Conservation (phyloP, 2,329 filamentous ascomycete species). For the Epichloe scottii region DNA sequence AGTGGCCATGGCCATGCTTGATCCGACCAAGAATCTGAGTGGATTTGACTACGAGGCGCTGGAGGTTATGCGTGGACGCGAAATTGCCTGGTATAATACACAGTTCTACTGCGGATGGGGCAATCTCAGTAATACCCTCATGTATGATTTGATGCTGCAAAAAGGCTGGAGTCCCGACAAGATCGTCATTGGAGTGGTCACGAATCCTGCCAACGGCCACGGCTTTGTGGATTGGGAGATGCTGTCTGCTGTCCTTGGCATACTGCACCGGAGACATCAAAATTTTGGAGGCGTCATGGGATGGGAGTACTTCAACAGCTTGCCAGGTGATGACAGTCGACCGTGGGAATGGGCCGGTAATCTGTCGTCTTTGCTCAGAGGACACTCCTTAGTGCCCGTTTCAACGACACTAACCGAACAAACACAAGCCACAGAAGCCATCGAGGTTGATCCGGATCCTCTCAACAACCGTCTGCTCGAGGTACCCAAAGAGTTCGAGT, state of each 20-base stretch:
- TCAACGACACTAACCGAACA: neutral
- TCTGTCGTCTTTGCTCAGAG: slow-evolving; percentile 40
- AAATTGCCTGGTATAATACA: slow-evolving; percentile 76
- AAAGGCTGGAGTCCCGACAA: slow-evolving; percentile 61
- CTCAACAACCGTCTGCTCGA: slow-evolving; percentile 4
- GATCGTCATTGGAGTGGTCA: slow-evolving; percentile 71
- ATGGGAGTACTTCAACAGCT: slow-evolving; percentile 88
- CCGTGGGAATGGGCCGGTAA: slow-evolving; percentile 71
- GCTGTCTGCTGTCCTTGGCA: slow-evolving; percentile 28
- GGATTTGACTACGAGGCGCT: slow-evolving; percentile 72
- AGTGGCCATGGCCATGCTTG: slow-evolving; percentile 59
- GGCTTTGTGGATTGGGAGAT: slow-evolving; percentile 38
- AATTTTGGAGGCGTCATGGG: slow-evolving; percentile 81
- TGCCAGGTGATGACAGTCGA: slow-evolving; percentile 46
- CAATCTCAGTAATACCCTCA: slow-evolving; percentile 29
- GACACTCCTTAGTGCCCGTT: slow-evolving; percentile 12
- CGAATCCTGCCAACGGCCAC: slow-evolving; percentile 61
- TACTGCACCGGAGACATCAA: slow-evolving; percentile 39
- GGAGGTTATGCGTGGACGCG: slow-evolving; percentile 50
- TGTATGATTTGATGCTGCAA: slow-evolving; percentile 39
- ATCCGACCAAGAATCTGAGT: slow-evolving; percentile 48
- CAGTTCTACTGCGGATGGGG: slow-evolving; percentile 95
- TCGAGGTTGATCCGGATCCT: slow-evolving; percentile 14
- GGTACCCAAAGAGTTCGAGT: slow-evolving; percentile 13
- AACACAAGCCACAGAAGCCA: neutral